A percentile compares a stretch with the other conserved stretches of the same genome.
These are phyloP conservation scores for Pugionium dolabratum DNA, from an alignment of 345 rosid genomes.

Conservation along the genomic window DNA sequence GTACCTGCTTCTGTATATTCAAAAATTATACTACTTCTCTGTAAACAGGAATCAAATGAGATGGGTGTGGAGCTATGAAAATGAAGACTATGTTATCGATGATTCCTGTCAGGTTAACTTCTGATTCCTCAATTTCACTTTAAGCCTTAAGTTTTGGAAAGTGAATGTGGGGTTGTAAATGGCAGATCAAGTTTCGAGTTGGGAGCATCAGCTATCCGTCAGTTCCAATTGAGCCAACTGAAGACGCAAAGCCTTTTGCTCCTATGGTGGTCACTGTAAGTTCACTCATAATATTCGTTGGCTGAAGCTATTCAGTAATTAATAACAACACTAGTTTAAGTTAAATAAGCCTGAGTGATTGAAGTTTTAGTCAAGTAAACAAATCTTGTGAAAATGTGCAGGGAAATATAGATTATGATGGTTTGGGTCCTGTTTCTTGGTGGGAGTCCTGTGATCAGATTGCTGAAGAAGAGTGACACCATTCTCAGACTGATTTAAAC, in stretches of 20 bases:
- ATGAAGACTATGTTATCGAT: slow-evolving; percentile 49
- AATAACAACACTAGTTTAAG: neutral
- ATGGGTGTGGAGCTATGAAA: slow-evolving; percentile 73
- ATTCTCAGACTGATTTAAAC: too few relatives aligned
- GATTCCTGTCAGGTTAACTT: slow-evolving; percentile 60
- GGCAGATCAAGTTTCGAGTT: slow-evolving; percentile 76
- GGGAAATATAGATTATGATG: slow-evolving; percentile 73
- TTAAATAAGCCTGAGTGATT: too few relatives aligned
- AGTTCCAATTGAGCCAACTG: slow-evolving; percentile 63
- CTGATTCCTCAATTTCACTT: neutral
- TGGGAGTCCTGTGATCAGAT: slow-evolving; percentile 51
- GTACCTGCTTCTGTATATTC: slow-evolving; percentile 2
- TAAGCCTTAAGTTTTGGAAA: neutral
- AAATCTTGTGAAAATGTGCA: slow-evolving; percentile 41
- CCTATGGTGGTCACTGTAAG: slow-evolving; percentile 88
- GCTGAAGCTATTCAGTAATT: neutral
- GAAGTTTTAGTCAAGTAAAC: neutral
- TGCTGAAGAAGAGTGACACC: slow-evolving; percentile 23
- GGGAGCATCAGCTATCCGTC: slow-evolving; percentile 57
- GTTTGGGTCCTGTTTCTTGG: slow-evolving; percentile 86
- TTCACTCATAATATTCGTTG: slow-evolving; percentile 16
- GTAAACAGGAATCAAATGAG: slow-evolving; percentile 55
- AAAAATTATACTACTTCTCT: neutral
- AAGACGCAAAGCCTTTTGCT: slow-evolving; percentile 74
- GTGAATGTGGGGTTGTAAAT: slow-evolving; percentile 28